A percentile compares a stretch with the other conserved stretches of the same genome.
Evolutionary conservation across 805 yeast species (phyloP).

Genomic region (Barnettozyma sucrosica): DNA sequence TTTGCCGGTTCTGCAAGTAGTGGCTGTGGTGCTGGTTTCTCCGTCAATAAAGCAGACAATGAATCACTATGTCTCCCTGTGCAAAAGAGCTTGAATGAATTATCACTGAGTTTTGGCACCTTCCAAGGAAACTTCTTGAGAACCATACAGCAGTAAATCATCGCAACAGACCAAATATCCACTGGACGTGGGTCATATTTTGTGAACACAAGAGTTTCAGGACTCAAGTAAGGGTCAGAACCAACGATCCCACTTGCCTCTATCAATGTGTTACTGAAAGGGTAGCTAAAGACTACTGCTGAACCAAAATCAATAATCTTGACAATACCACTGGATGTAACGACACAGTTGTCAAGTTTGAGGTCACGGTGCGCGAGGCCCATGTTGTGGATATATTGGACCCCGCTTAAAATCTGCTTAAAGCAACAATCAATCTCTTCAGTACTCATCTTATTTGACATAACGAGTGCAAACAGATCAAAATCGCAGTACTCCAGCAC

Average conservation of each 20-base stretch:
- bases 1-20: slow-evolving; percentile 17
- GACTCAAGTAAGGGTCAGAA: slow-evolving; percentile 85
- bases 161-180: slow-evolving; percentile 90
- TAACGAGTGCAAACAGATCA: slow-evolving; percentile 89
- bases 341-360: slow-evolving; percentile 89
- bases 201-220: slow-evolving; percentile 79
- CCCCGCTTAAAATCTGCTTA: slow-evolving; percentile 77
- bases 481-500: slow-evolving; percentile 94
- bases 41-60: slow-evolving; percentile 53
- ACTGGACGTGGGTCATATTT: slow-evolving; percentile 90
- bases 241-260: slow-evolving; percentile 85
- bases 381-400: slow-evolving; percentile 71
- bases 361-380: slow-evolving; percentile 91
- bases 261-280: slow-evolving; percentile 64
- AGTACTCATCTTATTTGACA: slow-evolving; percentile 82
- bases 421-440: slow-evolving; percentile 85
- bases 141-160: slow-evolving; percentile 88
- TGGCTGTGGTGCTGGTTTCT: slow-evolving; percentile 44
- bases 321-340: slow-evolving; percentile 75
- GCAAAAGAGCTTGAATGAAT: slow-evolving; percentile 77
- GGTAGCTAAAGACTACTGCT: slow-evolving; percentile 86
- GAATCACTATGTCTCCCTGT: slow-evolving; percentile 66
- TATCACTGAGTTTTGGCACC: slow-evolving; percentile 76
- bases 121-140: slow-evolving; percentile 93
- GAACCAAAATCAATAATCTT: slow-evolving; percentile 91